Evolutionary conservation across 2,329 filamentous ascomycete genomes (phyloP).

Genomic region (Fusarium sambucinum): DNA sequence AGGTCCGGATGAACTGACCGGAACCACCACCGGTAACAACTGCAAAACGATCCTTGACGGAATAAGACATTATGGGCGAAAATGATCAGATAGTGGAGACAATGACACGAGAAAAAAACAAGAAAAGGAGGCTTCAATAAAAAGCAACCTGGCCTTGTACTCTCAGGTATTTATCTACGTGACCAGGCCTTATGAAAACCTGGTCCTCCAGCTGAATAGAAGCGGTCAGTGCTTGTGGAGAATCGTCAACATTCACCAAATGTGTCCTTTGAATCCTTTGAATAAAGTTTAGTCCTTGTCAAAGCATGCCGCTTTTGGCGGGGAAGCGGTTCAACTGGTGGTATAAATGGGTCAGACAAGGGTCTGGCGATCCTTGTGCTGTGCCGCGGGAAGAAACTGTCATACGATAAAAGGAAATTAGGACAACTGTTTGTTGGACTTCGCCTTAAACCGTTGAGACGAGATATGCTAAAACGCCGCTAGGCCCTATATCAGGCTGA

Average conservation of each 20-base stretch:
- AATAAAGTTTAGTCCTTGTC: too few species aligned
- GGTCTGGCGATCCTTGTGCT: not conserved
- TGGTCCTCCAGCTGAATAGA: not conserved
- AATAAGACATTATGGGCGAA: constrained; percentile 15
- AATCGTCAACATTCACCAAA: not conserved
- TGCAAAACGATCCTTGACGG: constrained; percentile 14
- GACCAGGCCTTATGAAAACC: too few species aligned
- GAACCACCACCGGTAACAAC: constrained; percentile 38
- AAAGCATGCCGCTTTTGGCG: not conserved
- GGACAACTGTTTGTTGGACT: too few species aligned
- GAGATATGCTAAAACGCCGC: too few species aligned
- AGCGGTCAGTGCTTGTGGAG: not conserved
- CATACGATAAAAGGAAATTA: too few species aligned
- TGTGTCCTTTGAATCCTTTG: too few species aligned
- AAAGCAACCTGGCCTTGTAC: too few species aligned
- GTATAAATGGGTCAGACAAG: not conserved
- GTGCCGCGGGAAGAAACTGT: not conserved
- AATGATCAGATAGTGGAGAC: not conserved
- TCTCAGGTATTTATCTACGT: not conserved
- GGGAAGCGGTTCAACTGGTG: not conserved
- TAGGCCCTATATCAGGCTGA: too few species aligned
- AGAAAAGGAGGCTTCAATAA: not conserved
- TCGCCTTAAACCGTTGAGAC: too few species aligned
- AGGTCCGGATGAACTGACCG: not conserved
- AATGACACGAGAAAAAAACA: not conserved